These are phyloP conservation scores for Fusarium nanum DNA, from an alignment of 2,329 filamentous ascomycete genomes.

Conservation along the genomic window DNA sequence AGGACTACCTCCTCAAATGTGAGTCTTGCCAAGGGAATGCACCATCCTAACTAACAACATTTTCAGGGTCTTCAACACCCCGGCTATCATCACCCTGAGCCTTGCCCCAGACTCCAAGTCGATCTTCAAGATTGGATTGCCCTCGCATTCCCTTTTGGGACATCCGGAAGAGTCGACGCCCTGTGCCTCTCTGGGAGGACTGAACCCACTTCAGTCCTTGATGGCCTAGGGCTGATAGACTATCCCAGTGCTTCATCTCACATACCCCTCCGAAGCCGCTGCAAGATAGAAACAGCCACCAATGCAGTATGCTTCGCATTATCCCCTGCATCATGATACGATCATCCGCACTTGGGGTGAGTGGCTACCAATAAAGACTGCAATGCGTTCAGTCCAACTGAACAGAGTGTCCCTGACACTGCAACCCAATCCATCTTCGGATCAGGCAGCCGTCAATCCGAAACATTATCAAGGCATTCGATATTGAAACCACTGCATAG, in stretches of 20 bases:
- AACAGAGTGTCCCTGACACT: conserved; percentile 30
- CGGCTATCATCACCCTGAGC: conserved; percentile 11
- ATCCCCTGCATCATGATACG: conserved; percentile 35
- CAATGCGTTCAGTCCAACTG: conserved; percentile 7
- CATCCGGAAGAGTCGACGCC: conserved; percentile 13
- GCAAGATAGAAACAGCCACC: conserved; percentile 23
- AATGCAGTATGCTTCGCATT: conserved; percentile 24
- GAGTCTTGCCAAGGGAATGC: conserved; percentile 4
- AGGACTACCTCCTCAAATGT: neutral
- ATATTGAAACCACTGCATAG: neutral
- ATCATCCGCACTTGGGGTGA: conserved; percentile 23
- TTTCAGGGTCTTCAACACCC: conserved; percentile 30
- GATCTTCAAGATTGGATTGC: conserved; percentile 2
- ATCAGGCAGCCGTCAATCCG: conserved; percentile 28
- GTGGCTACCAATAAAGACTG: conserved; percentile 7
- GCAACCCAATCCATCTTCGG: conserved; percentile 33
- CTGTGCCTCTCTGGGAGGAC: conserved; percentile 3
- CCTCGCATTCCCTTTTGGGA: conserved; percentile 6
- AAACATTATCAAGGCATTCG: conserved; percentile 1
- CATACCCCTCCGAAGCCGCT: conserved; percentile 10
- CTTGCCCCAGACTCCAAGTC: conserved; percentile 13
- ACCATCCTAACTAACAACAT: neutral
- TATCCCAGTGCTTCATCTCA: conserved; percentile 3
- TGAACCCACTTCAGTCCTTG: neutral
- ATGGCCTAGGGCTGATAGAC: neutral